Evolutionary conservation across 2,329 filamentous ascomycete species (phyloP).

Genomic region (Dactylellina drechsleri): DNA sequence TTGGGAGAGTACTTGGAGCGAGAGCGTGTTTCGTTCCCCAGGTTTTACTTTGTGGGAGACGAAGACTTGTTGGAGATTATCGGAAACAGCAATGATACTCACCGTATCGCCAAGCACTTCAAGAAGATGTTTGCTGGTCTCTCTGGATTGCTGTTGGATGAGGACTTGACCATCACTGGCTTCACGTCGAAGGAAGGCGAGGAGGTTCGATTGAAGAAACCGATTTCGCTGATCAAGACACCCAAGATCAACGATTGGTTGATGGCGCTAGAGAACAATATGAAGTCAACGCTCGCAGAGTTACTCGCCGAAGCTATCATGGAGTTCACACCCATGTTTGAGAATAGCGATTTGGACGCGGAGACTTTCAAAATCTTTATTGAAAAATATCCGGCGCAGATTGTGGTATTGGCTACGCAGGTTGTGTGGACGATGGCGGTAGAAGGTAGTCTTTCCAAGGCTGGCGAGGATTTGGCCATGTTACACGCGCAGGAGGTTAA

Average conservation of each 20-base stretch:
- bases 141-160: constrained; percentile 87
- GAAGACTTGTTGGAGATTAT: constrained; percentile 99
- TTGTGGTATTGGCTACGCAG: constrained; percentile 93
- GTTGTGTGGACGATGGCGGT: constrained; percentile 92
- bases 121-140: constrained; percentile 99
- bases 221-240: constrained; percentile 90
- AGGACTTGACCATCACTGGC: constrained; percentile 86
- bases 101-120: constrained; percentile 97
- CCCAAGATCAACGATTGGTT: constrained; percentile 99
- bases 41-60: constrained; percentile 99
- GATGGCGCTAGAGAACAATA: constrained; percentile 87
- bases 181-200: constrained; percentile 97
- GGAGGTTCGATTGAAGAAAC: constrained; percentile 83
- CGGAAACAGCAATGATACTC: constrained; percentile 96
- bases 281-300: constrained; percentile 94
- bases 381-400: constrained; percentile 85
- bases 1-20: constrained; percentile 98
- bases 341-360: constrained; percentile 75
- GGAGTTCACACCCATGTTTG: constrained; percentile 81
- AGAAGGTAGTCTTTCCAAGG: constrained; percentile 76
- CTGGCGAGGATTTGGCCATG: constrained; percentile 74
- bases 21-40: constrained; percentile 94
- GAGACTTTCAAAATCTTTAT: constrained; percentile 82
- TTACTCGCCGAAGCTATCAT: constrained; percentile 85
- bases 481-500: constrained; percentile 85